These are phyloP conservation scores for Bipolaris oryzae DNA, from an alignment of 2,329 filamentous ascomycete genomes.

Conservation along the genomic window DNA sequence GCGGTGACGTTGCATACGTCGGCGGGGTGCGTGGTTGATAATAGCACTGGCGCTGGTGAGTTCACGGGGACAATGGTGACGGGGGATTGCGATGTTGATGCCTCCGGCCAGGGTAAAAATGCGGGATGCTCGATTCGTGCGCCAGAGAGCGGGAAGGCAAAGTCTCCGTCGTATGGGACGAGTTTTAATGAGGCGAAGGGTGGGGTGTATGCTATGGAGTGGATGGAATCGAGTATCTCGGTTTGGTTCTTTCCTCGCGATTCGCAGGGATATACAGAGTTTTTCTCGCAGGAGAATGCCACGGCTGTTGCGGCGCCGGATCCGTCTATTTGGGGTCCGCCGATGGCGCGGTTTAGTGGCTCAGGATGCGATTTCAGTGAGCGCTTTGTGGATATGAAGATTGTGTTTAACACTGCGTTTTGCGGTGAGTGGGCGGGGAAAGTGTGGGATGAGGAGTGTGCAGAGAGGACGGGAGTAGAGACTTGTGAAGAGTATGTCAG, in stretches of 20 bases:
- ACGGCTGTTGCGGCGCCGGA: conserved; percentile 12
- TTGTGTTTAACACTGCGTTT: conserved; percentile 58
- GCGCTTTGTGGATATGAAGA: conserved; percentile 36
- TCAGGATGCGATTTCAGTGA: conserved; percentile 53
- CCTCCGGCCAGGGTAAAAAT: conserved; percentile 33
- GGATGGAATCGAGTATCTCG: conserved; percentile 46
- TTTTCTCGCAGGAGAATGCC: neutral
- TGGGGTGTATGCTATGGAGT: conserved; percentile 51
- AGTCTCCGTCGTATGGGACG: conserved; percentile 39
- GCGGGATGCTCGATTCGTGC: conserved; percentile 41
- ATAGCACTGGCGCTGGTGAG: conserved; percentile 2
- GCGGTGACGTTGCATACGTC: conserved; percentile 43
- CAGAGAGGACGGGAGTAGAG: conserved; percentile 52
- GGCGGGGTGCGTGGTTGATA: conserved; percentile 31
- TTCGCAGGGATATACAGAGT: conserved; percentile 1
- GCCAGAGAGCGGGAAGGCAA: neutral
- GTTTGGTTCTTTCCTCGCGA: conserved; percentile 52
- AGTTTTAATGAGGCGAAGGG: conserved; percentile 45
- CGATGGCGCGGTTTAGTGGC: conserved; percentile 50
- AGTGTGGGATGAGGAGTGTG: conserved; percentile 59
- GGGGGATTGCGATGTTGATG: conserved; percentile 53
- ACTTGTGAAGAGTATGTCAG: conserved; percentile 48
- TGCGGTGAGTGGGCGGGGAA: conserved; percentile 62
- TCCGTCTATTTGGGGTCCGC: conserved; percentile 29
- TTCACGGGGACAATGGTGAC: conserved; percentile 55